phyloP scores from a whole-genome alignment of 179 eudicot species.

The Pouteria campechiana region DNA sequence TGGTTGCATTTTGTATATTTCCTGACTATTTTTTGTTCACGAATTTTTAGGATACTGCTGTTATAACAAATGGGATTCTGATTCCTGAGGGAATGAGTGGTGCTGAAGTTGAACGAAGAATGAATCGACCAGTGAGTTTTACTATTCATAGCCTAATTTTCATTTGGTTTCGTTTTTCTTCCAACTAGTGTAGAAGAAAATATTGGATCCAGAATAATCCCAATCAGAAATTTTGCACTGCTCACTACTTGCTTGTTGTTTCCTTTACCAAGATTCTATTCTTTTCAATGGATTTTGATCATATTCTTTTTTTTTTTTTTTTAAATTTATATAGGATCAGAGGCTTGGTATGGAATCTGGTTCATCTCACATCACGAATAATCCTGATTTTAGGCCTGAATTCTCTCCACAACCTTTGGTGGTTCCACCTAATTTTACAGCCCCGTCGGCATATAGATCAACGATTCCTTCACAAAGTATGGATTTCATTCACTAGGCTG shows the following conservation, averaged over 20 bases:
- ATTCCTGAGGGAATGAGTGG: conserved; percentile 70
- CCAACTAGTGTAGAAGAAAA: background rate
- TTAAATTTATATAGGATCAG: conserved; percentile 31
- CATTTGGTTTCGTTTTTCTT: background rate
- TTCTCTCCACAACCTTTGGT: conserved; percentile 29
- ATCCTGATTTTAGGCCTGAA: conserved; percentile 36
- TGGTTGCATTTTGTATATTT: no score
- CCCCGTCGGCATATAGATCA: conserved; percentile 24
- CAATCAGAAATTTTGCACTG: background rate
- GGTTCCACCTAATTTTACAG: conserved; percentile 31
- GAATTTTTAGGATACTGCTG: conserved; percentile 73
- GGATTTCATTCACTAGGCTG: conserved; percentile 1
- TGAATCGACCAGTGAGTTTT: conserved; percentile 34
- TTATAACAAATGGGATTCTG: conserved; percentile 51
- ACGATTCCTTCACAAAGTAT: conserved; percentile 57
- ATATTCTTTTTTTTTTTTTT: conserved; percentile 1
- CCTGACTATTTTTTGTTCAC: no score
- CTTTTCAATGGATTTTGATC: background rate
- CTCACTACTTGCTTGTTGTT: background rate
- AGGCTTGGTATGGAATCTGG: conserved; percentile 25
- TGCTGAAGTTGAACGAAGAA: conserved; percentile 63
- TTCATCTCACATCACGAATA: conserved; percentile 22
- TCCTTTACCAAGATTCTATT: background rate
- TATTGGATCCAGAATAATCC: background rate
- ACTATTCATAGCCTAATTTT: background rate